Conservation (phyloP, 768 basidiomycete species). For the Strobilomyces dryophilus region DNA sequence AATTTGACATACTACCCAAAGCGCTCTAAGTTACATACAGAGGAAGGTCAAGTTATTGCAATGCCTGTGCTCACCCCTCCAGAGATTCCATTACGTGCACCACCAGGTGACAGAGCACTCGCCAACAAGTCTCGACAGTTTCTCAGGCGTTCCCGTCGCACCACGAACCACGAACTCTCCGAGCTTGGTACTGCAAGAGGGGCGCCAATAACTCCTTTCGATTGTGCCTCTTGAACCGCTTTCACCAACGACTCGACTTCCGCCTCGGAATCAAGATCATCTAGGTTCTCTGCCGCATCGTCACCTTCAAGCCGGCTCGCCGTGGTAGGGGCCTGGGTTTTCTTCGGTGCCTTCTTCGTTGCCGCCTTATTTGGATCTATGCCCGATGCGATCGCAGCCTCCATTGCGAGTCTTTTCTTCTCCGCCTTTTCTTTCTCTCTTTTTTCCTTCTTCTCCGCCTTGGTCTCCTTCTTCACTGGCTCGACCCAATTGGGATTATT, state of each 20-base stretch:
- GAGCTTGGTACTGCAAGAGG: slow-evolving; percentile 73
- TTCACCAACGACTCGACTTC: slow-evolving; percentile 74
- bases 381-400: slow-evolving; percentile 64
- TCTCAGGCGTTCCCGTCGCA: slow-evolving; percentile 59
- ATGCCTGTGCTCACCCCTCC: slow-evolving; percentile 16
- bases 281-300: slow-evolving; percentile 64
- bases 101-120: slow-evolving; percentile 39
- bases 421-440: slow-evolving; percentile 77
- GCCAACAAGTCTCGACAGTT: slow-evolving; percentile 56
- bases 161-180: slow-evolving; percentile 78
- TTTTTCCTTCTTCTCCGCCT: slow-evolving; percentile 84
- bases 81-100: slow-evolving; percentile 22
- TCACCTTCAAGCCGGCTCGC: slow-evolving; percentile 52
- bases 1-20: no score
- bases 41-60: slow-evolving; percentile 16
- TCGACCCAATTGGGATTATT: slow-evolving; percentile 87
- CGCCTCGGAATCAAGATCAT: slow-evolving; percentile 79
- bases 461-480: slow-evolving; percentile 81
- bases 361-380: slow-evolving; percentile 40
- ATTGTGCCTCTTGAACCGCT: slow-evolving; percentile 52
- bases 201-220: slow-evolving; percentile 55
- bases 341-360: slow-evolving; percentile 64
- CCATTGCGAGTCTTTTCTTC: slow-evolving; percentile 70
- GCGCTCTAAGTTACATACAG: no score
- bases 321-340: slow-evolving; percentile 49